These are phyloP conservation scores for Rhizoclosmatium sp. DNA, from an alignment of 192 early-diverging fungal species.

Conservation along the genomic window DNA sequence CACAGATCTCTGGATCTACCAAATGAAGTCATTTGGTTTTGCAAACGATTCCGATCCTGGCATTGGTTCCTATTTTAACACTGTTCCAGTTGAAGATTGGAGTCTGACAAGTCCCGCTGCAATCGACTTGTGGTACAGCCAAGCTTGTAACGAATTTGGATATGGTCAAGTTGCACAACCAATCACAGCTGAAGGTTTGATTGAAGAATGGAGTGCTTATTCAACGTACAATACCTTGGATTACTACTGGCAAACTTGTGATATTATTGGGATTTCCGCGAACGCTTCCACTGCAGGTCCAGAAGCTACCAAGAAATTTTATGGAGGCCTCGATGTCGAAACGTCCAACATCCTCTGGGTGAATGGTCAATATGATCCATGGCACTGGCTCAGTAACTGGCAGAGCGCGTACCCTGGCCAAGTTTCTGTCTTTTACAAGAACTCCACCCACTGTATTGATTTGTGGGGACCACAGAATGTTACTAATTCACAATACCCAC, in stretches of 20 bases:
- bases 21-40: background rate
- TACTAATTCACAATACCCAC: background rate
- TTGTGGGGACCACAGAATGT: slow-evolving; percentile 14
- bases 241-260: background rate
- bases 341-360: slow-evolving; percentile 20
- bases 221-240: background rate
- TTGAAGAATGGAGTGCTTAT: slow-evolving; percentile 31
- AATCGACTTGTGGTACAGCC: background rate
- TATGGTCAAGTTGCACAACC: slow-evolving; percentile 15
- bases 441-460: slow-evolving; percentile 27
- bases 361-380: slow-evolving; percentile 27
- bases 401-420: background rate
- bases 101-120: background rate
- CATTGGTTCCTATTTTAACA: background rate
- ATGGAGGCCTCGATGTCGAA: background rate
- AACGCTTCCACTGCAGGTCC: background rate
- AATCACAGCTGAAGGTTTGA: background rate
- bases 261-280: background rate
- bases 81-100: background rate
- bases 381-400: slow-evolving; percentile 32
- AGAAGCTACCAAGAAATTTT: background rate
- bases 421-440: slow-evolving; percentile 21
- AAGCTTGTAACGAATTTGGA: slow-evolving; percentile 32
- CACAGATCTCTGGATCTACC: background rate
- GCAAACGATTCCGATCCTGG: background rate